Evolutionary conservation across 2,329 filamentous ascomycete species (phyloP), one percentile per base, ranked within the genome.

Genomic region (Aspergillus oerlinghausenensis): DNA sequence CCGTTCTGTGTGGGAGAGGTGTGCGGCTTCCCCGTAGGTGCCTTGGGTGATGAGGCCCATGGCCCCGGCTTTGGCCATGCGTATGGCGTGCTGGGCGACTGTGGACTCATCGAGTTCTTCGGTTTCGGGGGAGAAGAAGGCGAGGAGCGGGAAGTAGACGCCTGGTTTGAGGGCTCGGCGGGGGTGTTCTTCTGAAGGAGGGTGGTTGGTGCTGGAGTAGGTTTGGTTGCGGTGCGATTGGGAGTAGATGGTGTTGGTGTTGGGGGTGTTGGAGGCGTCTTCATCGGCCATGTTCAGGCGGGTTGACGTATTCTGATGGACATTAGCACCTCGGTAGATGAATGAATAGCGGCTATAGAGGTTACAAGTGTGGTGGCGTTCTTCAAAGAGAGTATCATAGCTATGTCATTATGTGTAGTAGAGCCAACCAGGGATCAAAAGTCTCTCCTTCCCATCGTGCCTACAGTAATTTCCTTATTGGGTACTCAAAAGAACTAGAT

Each of bases 21-120:
- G 88, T 11, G 91, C 88, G 7, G 90, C 89, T 77, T 94, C 90
- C 65, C 89, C 89, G 68, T 93, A 93, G 68, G 87, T 90, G 49
- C 89, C 89, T 71, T 92, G 89, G 9, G 87, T 89, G 50, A 88
- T 87, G 49, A 93, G 80, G 19, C 89, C 88, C 17, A 86, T 82
- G 45, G 92, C 84, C 61, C 89, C 89, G 26, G 87, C 84, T 55
- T 81, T 72, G 50, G 88, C 89, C n/a, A 93, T 84, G 65, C 86
- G 84, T 52, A 88, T 82, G 40, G 88, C 85, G 60, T 79, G 74
- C 52, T 77, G 80, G 49, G 82, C 79, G 57, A 86, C 85, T 42
- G 84, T 83, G 35, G 77, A 73, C 10, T 82, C 78, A 67, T 91
- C 88, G 55, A 91, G 75, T 55, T 90, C 84, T 70, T 91, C 88